phyloP scores from a whole-genome alignment of 257 asterid genomes.

The Agastache rugosa region DNA sequence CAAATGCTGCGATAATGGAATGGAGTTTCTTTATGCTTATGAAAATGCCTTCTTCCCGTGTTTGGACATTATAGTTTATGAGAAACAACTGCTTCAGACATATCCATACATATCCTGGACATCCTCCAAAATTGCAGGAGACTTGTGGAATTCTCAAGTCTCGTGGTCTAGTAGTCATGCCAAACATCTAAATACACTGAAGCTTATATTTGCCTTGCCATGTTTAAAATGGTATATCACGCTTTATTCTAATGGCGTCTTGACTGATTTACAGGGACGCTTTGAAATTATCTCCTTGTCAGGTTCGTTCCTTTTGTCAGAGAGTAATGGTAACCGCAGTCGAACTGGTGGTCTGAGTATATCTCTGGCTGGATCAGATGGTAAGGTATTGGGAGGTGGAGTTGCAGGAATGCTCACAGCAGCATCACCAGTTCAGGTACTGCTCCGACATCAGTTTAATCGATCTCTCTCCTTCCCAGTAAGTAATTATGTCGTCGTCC shows the following conservation, averaged over 20 bases:
- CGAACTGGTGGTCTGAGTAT: conserved; percentile 70
- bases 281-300: conserved; percentile 81
- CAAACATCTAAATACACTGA: neutral
- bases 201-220: neutral
- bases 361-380: conserved; percentile 86
- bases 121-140: neutral
- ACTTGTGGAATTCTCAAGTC: neutral
- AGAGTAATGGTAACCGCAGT: conserved; percentile 55
- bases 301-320: conserved; percentile 76
- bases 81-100: neutral
- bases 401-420: conserved; percentile 88
- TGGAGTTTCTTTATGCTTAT: neutral
- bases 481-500: neutral
- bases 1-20: neutral
- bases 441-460: neutral
- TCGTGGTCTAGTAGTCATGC: neutral
- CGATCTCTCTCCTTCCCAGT: neutral
- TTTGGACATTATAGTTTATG: neutral
- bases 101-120: neutral
- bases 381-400: conserved; percentile 90
- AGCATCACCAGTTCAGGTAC: conserved; percentile 82
- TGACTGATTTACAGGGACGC: conserved; percentile 66
- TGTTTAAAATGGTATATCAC: neutral
- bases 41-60: neutral
- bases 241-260: neutral